Base-by-base conservation (phyloP, 2,329 filamentous ascomycete genomes). In the Exophiala spinifera region DNA sequence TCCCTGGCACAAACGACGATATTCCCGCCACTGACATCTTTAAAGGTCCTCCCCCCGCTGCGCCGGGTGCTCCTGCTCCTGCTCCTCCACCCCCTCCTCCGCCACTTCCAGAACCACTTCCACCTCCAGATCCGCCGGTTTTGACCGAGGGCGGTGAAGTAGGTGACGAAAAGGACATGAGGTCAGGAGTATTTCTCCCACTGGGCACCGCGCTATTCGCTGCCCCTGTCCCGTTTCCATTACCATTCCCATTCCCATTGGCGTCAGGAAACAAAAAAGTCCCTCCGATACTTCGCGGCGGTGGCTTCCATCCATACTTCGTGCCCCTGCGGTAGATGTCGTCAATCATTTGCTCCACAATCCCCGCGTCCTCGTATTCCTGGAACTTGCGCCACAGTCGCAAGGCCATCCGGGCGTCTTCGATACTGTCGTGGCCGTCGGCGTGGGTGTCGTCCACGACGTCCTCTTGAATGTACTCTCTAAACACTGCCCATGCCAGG, bases 401-500 rank as follows among this genome's bases (percentile, higher is more conserved):
- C 37, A 97, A 78, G 0, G 95, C 94, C 37, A 92, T 96, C 21
- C 88, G 82, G 0, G 94, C 91, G 69, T 99, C 94, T 71, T 97
- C 94, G 63, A 99, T 95, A 10, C 87, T 92, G 72, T 99, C 94
- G 72, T 99, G 95, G 4, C 74, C 74, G 43, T 76, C 71, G 34
- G 63, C 70, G 58, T 14, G 51, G 3, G 47, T 51, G 31, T 62
- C 61, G 28, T 61, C 63, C 19, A 54, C 48, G 5, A 86, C 90
- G 62, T 90, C 88, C 66, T 89, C 81, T 72, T 99, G 95, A 57
- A 99, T 96, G 66, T 92, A 90, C 71, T 97, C 90, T 65, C 91
- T 91, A 39, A 99, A 83, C 7, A 99, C 80, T 49, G 86, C 85
- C 87, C 91, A 96, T 0, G 94, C 91, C 15, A 99, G 75, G 69